Evolutionary conservation across 2,329 filamentous ascomycete genomes (phyloP), one percentile per base, ranked within the genome.

Genomic region (Hymenotorrendiella dingleyae): DNA sequence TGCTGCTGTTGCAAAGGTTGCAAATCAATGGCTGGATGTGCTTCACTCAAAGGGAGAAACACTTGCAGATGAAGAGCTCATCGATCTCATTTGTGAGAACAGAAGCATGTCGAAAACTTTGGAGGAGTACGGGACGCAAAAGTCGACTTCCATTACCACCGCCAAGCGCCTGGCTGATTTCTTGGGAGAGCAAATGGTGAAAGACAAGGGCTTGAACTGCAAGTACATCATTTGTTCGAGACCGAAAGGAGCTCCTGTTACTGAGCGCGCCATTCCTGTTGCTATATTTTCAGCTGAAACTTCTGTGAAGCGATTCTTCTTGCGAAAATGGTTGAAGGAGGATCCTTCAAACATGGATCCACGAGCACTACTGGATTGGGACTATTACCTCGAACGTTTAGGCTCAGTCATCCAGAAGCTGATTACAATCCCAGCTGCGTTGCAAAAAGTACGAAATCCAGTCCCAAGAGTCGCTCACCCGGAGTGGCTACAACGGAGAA

Each of bases 61-160:
- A 1, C 71, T 99, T 11, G 90, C 91, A 0, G 91, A 99, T 54
- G 91, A 97, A 62, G 93, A 98, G 61, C 76, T 99, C 29, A 97
- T 98, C 64, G 91, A 98, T 58, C 82, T 99, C n/a, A 98, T 99
- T 80, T 96, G 89, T 37, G 93, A 99, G 64, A 99, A 99, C 68
- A 84, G 94, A 69, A 97, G 80, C 69, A 98, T 99, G 93, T 77
- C 82, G 14, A 98, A 98, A 67, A 94, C 93, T 0, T 71, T 99
- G 1, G 91, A 96, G 54, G 94, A 99, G 65, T 99, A 99, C 53
- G 93, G 90, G 14, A 71, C 69, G 6, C 94, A 98, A 58, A 98
- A 99, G 62, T 97, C 91, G 0, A 98, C 93, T 1, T 95, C 93
- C n/a, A 98, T 99, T 62, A 99, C 93, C 2, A 99, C 93, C 0